Conservation (phyloP, 768 basidiomycete genomes). For the Pholiota microspora region DNA sequence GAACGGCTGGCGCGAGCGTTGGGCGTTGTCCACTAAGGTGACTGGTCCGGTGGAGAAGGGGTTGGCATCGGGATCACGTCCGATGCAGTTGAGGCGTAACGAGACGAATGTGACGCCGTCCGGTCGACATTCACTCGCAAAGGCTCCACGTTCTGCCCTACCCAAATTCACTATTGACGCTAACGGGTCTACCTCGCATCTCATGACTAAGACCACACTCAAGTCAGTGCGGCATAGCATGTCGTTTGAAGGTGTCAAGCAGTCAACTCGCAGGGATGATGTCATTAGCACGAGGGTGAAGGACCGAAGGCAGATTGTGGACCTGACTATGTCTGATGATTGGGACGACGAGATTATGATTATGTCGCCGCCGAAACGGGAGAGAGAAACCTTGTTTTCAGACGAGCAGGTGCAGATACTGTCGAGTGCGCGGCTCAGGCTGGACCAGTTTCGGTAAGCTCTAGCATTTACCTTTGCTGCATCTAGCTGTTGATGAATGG, state of each 20-base stretch:
- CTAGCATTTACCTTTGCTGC: not conserved
- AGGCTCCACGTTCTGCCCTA: conserved; percentile 19
- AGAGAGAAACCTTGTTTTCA: not conserved
- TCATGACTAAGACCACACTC: not conserved
- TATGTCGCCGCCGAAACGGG: not conserved
- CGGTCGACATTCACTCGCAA: conserved; percentile 30
- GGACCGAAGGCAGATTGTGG: conserved; percentile 8
- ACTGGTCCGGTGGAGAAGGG: conserved; percentile 21
- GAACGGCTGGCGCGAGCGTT: conserved; percentile 29
- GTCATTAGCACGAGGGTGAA: too few relatives aligned
- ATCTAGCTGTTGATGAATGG: not conserved
- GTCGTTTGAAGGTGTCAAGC: conserved; percentile 8
- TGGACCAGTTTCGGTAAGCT: conserved; percentile 22
- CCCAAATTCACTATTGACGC: conserved; percentile 4
- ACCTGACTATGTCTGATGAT: conserved; percentile 12
- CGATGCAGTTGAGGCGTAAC: conserved; percentile 31
- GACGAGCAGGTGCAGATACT: conserved; percentile 15
- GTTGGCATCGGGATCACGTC: conserved; percentile 13
- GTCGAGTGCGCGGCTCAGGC: conserved; percentile 8
- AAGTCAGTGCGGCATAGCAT: not conserved
- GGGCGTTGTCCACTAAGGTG: conserved; percentile 12
- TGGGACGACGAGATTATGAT: conserved; percentile 4
- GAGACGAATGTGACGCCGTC: conserved; percentile 46
- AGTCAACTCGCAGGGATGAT: not conserved
- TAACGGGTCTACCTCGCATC: not conserved